Conservation (phyloP, 306 rosid species). For the Cajanus cajan region DNA sequence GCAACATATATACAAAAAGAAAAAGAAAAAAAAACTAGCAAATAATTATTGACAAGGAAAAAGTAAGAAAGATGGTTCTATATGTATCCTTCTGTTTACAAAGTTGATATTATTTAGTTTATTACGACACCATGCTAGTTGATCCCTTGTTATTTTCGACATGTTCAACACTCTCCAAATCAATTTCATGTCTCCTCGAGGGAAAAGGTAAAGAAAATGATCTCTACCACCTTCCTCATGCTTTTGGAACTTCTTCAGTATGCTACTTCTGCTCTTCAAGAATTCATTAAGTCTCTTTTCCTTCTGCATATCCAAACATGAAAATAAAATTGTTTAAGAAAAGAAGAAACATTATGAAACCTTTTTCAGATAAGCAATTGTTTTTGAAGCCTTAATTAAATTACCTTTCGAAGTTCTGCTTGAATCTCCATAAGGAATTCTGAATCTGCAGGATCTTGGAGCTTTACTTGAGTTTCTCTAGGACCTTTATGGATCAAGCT, state of each 20-base stretch:
- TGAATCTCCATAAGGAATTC: constrained; percentile 43
- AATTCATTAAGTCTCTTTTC: constrained; percentile 47
- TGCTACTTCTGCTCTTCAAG: neutral
- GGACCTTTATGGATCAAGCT: constrained; percentile 10
- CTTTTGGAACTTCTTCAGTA: neutral
- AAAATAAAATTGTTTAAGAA: neutral
- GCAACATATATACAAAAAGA: neutral
- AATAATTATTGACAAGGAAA: constrained; percentile 50
- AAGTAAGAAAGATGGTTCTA: constrained; percentile 62
- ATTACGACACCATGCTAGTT: constrained; percentile 68
- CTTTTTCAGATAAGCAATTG: neutral
- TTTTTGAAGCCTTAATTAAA: neutral
- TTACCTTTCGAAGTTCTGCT: constrained; percentile 57
- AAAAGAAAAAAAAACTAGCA: neutral
- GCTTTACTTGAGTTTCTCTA: constrained; percentile 30
- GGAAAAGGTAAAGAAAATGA: neutral
- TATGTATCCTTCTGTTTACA: constrained; percentile 48
- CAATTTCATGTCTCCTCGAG: constrained; percentile 59
- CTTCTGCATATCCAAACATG: constrained; percentile 14
- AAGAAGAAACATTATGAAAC: neutral
- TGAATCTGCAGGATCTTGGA: constrained; percentile 55
- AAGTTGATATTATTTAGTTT: constrained; percentile 52
- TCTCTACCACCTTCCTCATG: neutral
- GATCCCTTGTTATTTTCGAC: constrained; percentile 62
- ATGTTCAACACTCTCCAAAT: constrained; percentile 68